A percentile compares a stretch with the other conserved stretches of the same genome.
phyloP scores from a whole-genome alignment of 2,329 filamentous ascomycete species.

The Raffaelea ambrosiae region DNA sequence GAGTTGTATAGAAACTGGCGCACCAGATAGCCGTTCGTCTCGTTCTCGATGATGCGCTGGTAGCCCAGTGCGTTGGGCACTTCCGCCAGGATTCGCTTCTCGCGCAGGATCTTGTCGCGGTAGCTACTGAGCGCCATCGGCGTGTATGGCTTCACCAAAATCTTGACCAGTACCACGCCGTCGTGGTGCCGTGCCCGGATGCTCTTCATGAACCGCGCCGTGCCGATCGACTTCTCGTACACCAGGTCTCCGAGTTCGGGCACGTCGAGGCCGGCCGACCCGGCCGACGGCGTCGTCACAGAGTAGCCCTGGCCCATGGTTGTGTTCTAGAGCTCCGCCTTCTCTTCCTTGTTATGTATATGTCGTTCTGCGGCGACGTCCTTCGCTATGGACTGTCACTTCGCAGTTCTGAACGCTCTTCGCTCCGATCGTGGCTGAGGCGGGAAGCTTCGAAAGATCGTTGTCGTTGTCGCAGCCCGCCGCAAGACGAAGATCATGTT shows the following conservation, averaged over 20 bases:
- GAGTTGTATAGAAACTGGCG: constrained; percentile 95
- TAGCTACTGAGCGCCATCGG: constrained; percentile 74
- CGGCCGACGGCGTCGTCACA: constrained; percentile 81
- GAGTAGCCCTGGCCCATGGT: constrained; percentile 96
- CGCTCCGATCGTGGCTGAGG: not conserved
- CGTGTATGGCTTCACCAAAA: constrained; percentile 85
- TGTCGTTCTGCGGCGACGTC: not conserved
- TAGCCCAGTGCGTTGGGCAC: constrained; percentile 89
- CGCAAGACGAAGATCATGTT: too few relatives aligned
- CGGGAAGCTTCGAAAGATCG: not conserved
- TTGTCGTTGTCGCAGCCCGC: too few relatives aligned
- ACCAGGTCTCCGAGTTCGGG: constrained; percentile 83
- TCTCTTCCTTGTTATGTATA: not conserved
- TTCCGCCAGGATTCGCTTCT: constrained; percentile 68
- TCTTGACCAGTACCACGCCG: constrained; percentile 87
- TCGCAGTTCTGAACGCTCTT: not conserved
- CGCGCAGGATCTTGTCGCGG: constrained; percentile 66
- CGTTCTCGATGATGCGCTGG: constrained; percentile 84
- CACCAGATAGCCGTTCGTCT: constrained; percentile 84
- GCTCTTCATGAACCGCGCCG: constrained; percentile 92
- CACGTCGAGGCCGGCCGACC: constrained; percentile 86
- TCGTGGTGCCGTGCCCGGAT: constrained; percentile 84
- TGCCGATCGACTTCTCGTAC: constrained; percentile 88
- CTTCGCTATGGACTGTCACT: not conserved
- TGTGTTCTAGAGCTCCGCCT: not conserved